These are phyloP conservation scores for Coccomyxa sp. DNA, from an alignment of 139 green algal species.

Conservation along the genomic window DNA sequence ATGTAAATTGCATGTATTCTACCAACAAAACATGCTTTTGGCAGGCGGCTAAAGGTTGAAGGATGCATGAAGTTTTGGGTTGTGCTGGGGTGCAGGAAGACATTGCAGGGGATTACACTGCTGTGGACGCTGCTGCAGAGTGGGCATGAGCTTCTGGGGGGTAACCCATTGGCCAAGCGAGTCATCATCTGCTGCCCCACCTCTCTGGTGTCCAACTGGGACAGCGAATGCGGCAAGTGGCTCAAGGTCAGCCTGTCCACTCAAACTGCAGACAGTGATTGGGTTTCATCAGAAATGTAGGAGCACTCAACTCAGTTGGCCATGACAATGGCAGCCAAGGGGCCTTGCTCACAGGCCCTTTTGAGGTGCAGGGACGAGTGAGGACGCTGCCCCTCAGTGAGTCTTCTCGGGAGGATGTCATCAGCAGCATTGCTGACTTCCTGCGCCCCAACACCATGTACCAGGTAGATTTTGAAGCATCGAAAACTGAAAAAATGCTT, in stretches of 20 bases:
- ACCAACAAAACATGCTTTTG: background rate
- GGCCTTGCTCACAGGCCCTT: background rate
- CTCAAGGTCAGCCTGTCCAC: conserved; percentile 51
- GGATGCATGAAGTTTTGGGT: background rate
- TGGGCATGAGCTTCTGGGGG: conserved; percentile 56
- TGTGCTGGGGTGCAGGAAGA: conserved; percentile 53
- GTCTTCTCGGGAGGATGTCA: conserved; percentile 81
- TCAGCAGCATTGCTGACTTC: conserved; percentile 67
- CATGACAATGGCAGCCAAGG: background rate
- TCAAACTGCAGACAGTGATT: no score
- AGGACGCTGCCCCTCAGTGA: conserved; percentile 83
- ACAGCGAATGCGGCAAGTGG: conserved; percentile 93
- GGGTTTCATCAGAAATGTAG: no score
- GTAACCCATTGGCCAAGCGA: conserved; percentile 65
- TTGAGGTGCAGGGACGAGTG: conserved; percentile 56
- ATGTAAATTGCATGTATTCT: background rate
- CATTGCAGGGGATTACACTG: conserved; percentile 87
- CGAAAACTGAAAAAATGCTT: no score
- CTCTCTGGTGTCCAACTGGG: conserved; percentile 96
- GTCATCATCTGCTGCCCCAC: conserved; percentile 98
- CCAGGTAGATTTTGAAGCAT: conserved; percentile 20
- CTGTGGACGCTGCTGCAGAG: conserved; percentile 90
- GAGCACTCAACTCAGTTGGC: no score
- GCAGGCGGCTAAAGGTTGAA: background rate
- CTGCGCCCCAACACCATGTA: conserved; percentile 52